phyloP scores from a whole-genome alignment of 441 rosid genomes.

The Sinapis alba region DNA sequence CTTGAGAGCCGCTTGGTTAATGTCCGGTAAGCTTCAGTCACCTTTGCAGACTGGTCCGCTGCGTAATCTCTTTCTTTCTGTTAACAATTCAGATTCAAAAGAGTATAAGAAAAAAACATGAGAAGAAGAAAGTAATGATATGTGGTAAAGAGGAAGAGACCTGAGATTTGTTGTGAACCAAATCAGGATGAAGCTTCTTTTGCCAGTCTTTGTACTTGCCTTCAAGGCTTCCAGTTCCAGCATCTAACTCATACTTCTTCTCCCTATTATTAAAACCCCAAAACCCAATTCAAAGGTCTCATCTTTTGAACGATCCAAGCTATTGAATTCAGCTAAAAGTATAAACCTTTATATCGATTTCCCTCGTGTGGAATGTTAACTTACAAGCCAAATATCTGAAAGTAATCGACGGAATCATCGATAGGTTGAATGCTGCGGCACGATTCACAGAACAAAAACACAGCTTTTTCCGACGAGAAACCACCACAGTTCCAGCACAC shows the following conservation, averaged over 20 bases:
- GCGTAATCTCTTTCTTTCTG: constrained; percentile 87
- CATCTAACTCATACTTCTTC: constrained; percentile 64
- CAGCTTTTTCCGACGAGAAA: constrained; percentile 38
- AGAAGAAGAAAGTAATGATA: not conserved
- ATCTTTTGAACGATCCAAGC: constrained; percentile 7
- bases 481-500: constrained; percentile 87
- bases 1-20: constrained; percentile 61
- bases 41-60: constrained; percentile 83
- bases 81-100: constrained; percentile 4
- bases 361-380: constrained; percentile 15
- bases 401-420: constrained; percentile 71
- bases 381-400: constrained; percentile 82
- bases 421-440: constrained; percentile 84
- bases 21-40: constrained; percentile 82
- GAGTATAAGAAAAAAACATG: not conserved
- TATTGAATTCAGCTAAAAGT: constrained; percentile 7
- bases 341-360: not conserved
- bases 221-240: constrained; percentile 56
- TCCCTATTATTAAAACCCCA: constrained; percentile 44
- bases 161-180: constrained; percentile 92
- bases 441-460: constrained; percentile 68
- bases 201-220: constrained; percentile 88
- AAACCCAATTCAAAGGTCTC: constrained; percentile 16
- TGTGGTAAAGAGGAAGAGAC: constrained; percentile 38
- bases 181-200: constrained; percentile 94